Percentiles rank a stretch among this genome's conserved stretches.
Evolutionary conservation across 768 basidiomycete genomes (phyloP).

Genomic region (Cyathus striatus): DNA sequence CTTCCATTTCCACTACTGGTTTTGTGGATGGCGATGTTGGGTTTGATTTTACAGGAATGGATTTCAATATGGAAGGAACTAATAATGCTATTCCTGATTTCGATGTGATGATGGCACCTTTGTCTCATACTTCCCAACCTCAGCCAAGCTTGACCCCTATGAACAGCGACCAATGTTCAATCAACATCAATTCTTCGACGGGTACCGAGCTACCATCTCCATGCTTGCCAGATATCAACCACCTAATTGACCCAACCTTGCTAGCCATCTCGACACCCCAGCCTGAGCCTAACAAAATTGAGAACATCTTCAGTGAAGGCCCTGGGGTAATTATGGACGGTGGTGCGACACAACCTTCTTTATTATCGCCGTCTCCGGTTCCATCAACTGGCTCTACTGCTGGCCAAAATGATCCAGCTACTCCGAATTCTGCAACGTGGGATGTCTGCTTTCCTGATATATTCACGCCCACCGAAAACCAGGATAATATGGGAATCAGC

Average conservation of each 20-base stretch:
- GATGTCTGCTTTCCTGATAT: slow-evolving; percentile 29
- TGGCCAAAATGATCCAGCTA: slow-evolving; percentile 24
- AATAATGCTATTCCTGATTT: slow-evolving; percentile 4
- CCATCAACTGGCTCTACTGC: slow-evolving; percentile 25
- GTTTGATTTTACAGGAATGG: background rate
- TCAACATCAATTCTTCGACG: too few relatives aligned
- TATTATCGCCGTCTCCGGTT: slow-evolving; percentile 21
- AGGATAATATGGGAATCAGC: slow-evolving; percentile 1
- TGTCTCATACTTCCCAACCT: too few relatives aligned
- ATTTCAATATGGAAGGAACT: background rate
- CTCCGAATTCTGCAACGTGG: slow-evolving; percentile 31
- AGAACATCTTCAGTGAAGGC: too few relatives aligned
- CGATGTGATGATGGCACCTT: slow-evolving; percentile 1
- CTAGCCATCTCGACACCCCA: slow-evolving; percentile 19
- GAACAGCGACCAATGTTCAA: too few relatives aligned
- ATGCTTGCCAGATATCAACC: slow-evolving; percentile 3
- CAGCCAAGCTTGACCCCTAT: too few relatives aligned
- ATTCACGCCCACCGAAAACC: slow-evolving; percentile 6
- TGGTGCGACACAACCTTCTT: slow-evolving; percentile 8
- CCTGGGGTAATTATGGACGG: background rate
- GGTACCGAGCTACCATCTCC: background rate
- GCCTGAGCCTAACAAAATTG: background rate
- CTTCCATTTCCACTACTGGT: slow-evolving; percentile 1
- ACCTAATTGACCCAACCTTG: slow-evolving; percentile 26
- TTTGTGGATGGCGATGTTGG: background rate